Conservation (phyloP, 169 alveolate genomes). For the Neospora caninum region DNA sequence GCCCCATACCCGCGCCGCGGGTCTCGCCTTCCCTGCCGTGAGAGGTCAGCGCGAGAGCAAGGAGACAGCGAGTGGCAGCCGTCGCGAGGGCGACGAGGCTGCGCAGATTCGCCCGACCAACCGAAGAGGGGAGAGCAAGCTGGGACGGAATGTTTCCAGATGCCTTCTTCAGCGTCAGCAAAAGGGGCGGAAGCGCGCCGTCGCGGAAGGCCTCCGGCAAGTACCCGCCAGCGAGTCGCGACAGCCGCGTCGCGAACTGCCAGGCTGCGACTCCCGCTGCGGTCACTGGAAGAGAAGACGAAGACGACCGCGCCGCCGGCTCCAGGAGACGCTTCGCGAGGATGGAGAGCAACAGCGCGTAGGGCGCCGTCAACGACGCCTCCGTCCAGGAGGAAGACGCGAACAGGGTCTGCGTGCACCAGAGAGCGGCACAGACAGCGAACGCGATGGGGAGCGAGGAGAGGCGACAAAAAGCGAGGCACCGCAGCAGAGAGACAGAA, state of each 20-base stretch:
- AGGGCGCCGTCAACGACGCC: conserved; percentile 32
- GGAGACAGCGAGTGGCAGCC: background rate
- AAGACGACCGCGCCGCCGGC: background rate
- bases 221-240: background rate
- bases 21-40: background rate
- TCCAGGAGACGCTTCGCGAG: background rate
- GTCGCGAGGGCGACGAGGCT: background rate
- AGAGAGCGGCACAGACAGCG: background rate
- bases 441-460: background rate
- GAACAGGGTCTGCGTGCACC: background rate
- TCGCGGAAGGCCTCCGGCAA: conserved; percentile 4
- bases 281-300: background rate
- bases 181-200: background rate
- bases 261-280: background rate
- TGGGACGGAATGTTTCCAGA: background rate
- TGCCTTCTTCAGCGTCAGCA: background rate
- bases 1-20: background rate
- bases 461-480: background rate
- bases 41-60: background rate
- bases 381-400: background rate
- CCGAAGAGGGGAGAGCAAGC: background rate
- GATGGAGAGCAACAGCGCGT: background rate
- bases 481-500: background rate
- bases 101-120: background rate
- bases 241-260: background rate